Evolutionary conservation across 2,329 filamentous ascomycete species (phyloP).

Genomic region (Botrytis deweyae): DNA sequence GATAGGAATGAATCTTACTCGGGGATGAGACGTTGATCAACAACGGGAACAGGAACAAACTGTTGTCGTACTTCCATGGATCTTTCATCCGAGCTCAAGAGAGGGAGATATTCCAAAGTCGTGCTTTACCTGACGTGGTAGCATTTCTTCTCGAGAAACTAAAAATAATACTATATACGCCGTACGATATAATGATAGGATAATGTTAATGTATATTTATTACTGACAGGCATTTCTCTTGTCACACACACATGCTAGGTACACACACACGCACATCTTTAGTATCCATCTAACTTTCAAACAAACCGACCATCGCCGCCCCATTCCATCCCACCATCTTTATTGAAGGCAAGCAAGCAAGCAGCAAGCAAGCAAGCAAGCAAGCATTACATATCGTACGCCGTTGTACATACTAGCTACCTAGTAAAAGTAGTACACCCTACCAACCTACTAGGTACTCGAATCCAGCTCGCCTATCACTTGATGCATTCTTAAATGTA

Average conservation of each 20-base stretch:
- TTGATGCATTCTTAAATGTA: background rate
- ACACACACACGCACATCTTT: background rate
- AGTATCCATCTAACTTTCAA: background rate
- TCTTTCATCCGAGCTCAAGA: conserved; percentile 1
- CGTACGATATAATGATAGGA: background rate
- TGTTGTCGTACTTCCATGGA: background rate
- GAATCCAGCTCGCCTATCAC: conserved; percentile 8
- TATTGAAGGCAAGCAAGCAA: background rate
- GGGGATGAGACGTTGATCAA: conserved; percentile 10
- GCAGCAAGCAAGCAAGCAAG: background rate
- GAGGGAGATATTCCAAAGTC: background rate
- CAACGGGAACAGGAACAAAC: conserved; percentile 4
- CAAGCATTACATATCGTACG: background rate
- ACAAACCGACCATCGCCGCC: background rate
- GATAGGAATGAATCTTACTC: background rate
- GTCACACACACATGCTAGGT: background rate
- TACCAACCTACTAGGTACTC: background rate
- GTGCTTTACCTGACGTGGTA: background rate
- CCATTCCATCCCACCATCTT: background rate
- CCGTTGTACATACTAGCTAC: background rate
- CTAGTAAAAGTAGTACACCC: background rate
- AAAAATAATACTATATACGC: background rate
- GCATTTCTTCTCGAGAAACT: background rate
- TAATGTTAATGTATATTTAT: background rate
- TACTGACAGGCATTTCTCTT: background rate